Evolutionary conservation across 2,329 filamentous ascomycete genomes (phyloP), one percentile per base, ranked within the genome.

Genomic region (Calonectria pseudoturangicola): DNA sequence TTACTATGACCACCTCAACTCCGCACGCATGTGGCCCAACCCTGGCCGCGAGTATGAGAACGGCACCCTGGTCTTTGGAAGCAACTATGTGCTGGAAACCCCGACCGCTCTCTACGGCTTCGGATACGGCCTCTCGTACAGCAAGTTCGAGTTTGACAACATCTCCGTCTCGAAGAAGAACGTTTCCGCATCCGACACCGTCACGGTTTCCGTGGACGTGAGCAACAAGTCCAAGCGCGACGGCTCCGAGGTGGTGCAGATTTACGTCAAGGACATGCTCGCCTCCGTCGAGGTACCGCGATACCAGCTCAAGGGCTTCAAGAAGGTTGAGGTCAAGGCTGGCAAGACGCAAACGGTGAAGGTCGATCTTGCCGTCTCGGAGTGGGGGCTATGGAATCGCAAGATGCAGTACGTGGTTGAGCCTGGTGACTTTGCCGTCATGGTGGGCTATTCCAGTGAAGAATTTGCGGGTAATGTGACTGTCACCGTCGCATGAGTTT

Each of bases 351-450:
- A 88, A 75, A 88, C 82, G 7, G 85, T 88, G 45, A 78, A 84
- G 41, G 85, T 93, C 30, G 85, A 88, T 41, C 78, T 87, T 63
- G 86, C 89, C 73, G 92, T 93, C 80, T 87, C 90, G 13, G 81
- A 89, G 28, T 86, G 92, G 74, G 88, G 88, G 12, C 85, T 91
- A 1, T 92, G 90, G 56, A 84, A 92, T 80, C 89, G 87, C 0
- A 87, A 87, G 73, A 93, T 94, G 91, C 84, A 92, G 81, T 95
- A 95, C 82, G 92, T 94, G 28, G 93, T 95, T 45, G 93, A 95
- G 86, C 89, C 89, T 3, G 93, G 93, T 1, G 88, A 92, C 48
- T 95, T 95, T 81, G 83, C 87, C 6, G 85, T 94, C 12, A 85
- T 88, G 68, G 88, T 93, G 18, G 93, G 92, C n/a, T 87, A 85